Base-by-base conservation (phyloP, 2,329 filamentous ascomycete genomes). In the Epichloe coenophiala region DNA sequence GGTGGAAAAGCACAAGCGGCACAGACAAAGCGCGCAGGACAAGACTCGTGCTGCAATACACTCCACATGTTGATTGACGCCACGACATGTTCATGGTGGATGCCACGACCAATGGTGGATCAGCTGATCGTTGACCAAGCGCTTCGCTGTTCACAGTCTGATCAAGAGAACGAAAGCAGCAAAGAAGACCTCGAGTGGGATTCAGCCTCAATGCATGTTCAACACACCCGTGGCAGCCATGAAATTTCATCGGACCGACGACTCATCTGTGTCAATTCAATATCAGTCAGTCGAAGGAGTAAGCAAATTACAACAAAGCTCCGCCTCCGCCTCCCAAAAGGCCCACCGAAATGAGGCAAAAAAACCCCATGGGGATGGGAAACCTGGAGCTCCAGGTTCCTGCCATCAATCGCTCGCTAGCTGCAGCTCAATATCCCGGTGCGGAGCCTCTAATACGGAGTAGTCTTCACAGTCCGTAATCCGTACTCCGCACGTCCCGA, bases 201-300 rank as follows among this genome's bases (percentile, higher is more conserved):
- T 36, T 36, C 17, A 27, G 39, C 38, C 17, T 42, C 47, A 23
- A 27, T 31, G 2, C 21, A 27, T 4, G 31, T 5, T 13, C 5
- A 8, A 36, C 31, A 36, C 31, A 5, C 15, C 11, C 7, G 31
- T 45, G 43, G 3, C 31, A 21, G 35, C 31, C 5, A 9, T 15
- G 21, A 21, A 17, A 31, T 23, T 33, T 44, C 3, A 19, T 51
- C 49, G 45, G 45, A 9, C 49, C 49, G 49, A 51, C 49, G 31
- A 42, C 31, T 13, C 17, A 19, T 31, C 27, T 9, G 2, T 5
- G 5, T 11, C 31, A 40, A 12, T 35, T 19, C 35, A 23, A 23
- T 23, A 17, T 21, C 17, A 17, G 23, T 5, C n/a, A 36, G 31
- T 21, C 27, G 27, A 31, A 31, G 27, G 27, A 3, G 27, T 27